Base-by-base conservation (phyloP, 371 early-diverging fungal genomes). In the Mortierella sp. region DNA sequence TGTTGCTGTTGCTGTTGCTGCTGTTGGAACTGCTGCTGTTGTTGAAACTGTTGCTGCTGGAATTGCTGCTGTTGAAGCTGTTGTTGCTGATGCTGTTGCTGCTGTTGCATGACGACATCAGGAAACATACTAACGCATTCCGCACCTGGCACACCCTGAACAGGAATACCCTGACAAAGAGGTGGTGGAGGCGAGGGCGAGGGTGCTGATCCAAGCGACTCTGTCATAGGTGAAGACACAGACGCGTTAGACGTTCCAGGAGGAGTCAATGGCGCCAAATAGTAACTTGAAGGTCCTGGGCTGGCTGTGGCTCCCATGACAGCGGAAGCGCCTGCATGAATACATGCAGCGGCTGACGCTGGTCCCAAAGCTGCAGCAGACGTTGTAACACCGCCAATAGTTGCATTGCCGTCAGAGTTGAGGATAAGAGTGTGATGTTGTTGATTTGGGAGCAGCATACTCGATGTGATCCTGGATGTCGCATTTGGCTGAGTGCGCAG, bases 221-320 rank as follows among this genome's bases (percentile, higher is more conserved):
- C 87, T 0, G 80, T 82, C 83, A 80, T 73, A 9, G 87, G 83
- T 50, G 87, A 86, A 6, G 79, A 65, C 0, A 71, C 54, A 14
- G 82, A 79, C 14, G 77, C 70, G 42, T 68, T 82, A 6, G 84
- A 81, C 16, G 82, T 80, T 0, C 87, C 87, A 16, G 87, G 87
- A 38, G 87, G 87, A 19, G 87, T 86, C 73, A 86, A 52, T 38
- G 87, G 87, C 3, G 87, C 87, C 42, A 86, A 70, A 38, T 81
- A 84, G 28, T 50, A 79, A n/a, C 73, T 77, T 11, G 85, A 81
- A 42, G 81, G 76, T 26, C 79, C 79, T 19, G 79, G 28, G 2
- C 60, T 26, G 16, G 76, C 38, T 3, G 55, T 76, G 1, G 82
- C 74, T 16, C 74, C 52, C 75, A 81, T 81, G 50, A 81, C 81